Evolutionary conservation across 176 grass and related monocot genomes (phyloP).

Genomic region (Elaeis guineensis): DNA sequence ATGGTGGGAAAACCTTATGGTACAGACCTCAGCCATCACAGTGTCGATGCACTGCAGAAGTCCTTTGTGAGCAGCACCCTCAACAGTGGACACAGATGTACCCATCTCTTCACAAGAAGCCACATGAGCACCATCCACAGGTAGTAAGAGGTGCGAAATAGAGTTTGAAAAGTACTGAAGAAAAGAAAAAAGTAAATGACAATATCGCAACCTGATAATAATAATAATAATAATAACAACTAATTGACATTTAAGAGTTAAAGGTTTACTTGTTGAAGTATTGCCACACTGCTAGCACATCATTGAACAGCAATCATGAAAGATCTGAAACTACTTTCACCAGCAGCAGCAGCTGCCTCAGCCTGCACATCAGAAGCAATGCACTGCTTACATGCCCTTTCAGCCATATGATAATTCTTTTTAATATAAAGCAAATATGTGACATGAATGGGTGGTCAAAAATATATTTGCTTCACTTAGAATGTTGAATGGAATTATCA

Average conservation of each 20-base stretch:
- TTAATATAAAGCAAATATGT: too few species aligned
- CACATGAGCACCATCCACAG: conserved; percentile 78
- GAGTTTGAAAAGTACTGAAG: conserved; percentile 86
- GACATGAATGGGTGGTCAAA: background rate
- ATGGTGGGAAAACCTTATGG: background rate
- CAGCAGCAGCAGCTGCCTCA: conserved; percentile 72
- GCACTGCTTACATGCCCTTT: background rate
- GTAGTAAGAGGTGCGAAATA: conserved; percentile 78
- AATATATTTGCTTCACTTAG: background rate
- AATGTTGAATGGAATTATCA: conserved; percentile 16
- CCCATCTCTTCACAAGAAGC: conserved; percentile 92
- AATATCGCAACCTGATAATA: background rate
- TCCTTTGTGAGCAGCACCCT: conserved; percentile 91
- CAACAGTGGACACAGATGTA: conserved; percentile 76
- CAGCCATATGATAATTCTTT: too few species aligned
- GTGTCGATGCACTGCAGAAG: conserved; percentile 92
- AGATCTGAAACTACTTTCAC: conserved; percentile 85
- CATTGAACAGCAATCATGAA: conserved; percentile 97
- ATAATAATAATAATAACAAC: background rate
- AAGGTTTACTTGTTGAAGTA: conserved; percentile 87
- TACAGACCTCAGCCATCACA: conserved; percentile 83
- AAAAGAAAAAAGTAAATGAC: conserved; percentile 4
- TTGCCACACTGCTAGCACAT: conserved; percentile 84
- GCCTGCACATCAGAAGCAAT: conserved; percentile 46
- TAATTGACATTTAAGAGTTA: background rate